These are phyloP conservation scores for Leccinum broughii DNA, from an alignment of 768 basidiomycete species.

Conservation along the genomic window DNA sequence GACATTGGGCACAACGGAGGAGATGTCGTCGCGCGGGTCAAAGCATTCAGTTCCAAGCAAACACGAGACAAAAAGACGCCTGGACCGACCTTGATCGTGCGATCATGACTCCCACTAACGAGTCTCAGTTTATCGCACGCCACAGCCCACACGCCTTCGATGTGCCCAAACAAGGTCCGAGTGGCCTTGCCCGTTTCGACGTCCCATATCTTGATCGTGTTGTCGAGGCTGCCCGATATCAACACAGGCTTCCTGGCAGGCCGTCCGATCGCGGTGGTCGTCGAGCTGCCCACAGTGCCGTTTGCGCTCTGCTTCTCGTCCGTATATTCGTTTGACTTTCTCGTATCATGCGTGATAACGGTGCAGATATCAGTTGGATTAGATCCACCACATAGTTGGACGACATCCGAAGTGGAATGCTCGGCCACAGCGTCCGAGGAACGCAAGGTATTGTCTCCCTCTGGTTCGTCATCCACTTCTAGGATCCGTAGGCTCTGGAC, in stretches of 20 bases:
- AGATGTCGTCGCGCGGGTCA: background rate
- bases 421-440: slow-evolving; percentile 18
- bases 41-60: background rate
- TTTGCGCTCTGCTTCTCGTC: slow-evolving; percentile 15
- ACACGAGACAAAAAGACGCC: slow-evolving; percentile 6
- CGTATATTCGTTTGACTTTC: slow-evolving; percentile 9
- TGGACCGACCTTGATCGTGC: slow-evolving; percentile 86
- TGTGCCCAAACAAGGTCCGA: slow-evolving; percentile 92
- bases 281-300: slow-evolving; percentile 2
- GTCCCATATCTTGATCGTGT: slow-evolving; percentile 96
- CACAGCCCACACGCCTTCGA: slow-evolving; percentile 97
- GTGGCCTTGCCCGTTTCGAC: slow-evolving; percentile 78
- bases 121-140: slow-evolving; percentile 89
- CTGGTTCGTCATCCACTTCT: slow-evolving; percentile 55
- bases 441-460: slow-evolving; percentile 20
- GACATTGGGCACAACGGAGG: no score
- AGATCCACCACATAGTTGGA: slow-evolving; percentile 15
- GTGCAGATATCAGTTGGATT: slow-evolving; percentile 28
- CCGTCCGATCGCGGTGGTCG: slow-evolving; percentile 16
- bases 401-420: slow-evolving; percentile 14
- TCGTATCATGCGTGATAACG: slow-evolving; percentile 30
- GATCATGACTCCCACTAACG: slow-evolving; percentile 92
- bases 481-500: slow-evolving; percentile 89
- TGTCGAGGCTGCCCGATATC: slow-evolving; percentile 89
- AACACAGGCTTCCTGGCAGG: slow-evolving; percentile 63